Evolutionary conservation across 2,329 filamentous ascomycete species (phyloP).

Genomic region (Xylariaceae sp.): DNA sequence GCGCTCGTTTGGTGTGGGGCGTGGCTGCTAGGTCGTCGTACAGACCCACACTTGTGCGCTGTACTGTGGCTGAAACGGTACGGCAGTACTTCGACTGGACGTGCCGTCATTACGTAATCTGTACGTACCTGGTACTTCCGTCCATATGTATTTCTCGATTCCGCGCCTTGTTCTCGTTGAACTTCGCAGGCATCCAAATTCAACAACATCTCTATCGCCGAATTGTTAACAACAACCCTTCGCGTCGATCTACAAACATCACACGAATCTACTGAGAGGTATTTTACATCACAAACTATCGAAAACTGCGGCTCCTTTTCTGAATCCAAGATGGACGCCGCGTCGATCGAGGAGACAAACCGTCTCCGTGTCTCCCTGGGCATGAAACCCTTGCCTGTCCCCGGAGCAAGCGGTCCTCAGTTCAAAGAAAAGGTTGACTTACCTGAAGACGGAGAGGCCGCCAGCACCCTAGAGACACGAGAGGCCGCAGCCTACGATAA

Average conservation of each 20-base stretch:
- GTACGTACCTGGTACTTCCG: not conserved
- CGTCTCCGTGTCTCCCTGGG: slow-evolving; percentile 84
- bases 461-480: slow-evolving; percentile 79
- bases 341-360: slow-evolving; percentile 89
- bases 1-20: slow-evolving; percentile 17
- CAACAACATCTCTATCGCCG: not conserved
- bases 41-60: not conserved
- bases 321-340: slow-evolving; percentile 50
- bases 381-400: slow-evolving; percentile 82
- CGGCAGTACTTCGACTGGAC: not conserved
- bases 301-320: not conserved
- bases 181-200: not conserved
- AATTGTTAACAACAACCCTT: not conserved
- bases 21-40: not conserved
- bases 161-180: not conserved
- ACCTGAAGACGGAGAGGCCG: slow-evolving; percentile 51
- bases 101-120: not conserved
- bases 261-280: not conserved
- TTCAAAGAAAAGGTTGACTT: slow-evolving; percentile 36
- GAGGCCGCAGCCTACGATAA: slow-evolving; percentile 70
- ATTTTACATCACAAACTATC: not conserved
- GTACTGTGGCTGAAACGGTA: not conserved
- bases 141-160: not conserved
- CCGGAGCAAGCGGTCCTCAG: slow-evolving; percentile 50
- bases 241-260: not conserved